Percentiles rank a stretch among this genome's conserved stretches.
These are phyloP conservation scores for Paralagenidium karlingii DNA, from an alignment of 352 stramenopile genomes.

Conservation along the genomic window DNA sequence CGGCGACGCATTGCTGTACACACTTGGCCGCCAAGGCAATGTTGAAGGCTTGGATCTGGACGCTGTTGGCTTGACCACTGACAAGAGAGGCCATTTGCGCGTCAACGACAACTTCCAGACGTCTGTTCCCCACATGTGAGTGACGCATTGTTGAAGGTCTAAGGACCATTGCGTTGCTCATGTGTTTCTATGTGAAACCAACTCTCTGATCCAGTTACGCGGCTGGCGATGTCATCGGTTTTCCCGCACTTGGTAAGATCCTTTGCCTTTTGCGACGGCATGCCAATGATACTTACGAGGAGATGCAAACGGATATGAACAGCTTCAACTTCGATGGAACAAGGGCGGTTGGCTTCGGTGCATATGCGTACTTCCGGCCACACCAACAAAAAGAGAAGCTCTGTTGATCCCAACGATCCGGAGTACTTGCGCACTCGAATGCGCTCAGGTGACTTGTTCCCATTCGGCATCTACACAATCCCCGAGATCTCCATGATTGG, in stretches of 20 bases:
- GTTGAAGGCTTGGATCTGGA: slow-evolving; percentile 75
- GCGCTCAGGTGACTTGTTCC: slow-evolving; percentile 77
- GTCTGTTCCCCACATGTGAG: slow-evolving; percentile 74
- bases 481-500: slow-evolving; percentile 84
- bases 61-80: slow-evolving; percentile 56
- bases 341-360: slow-evolving; percentile 72
- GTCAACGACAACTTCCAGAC: slow-evolving; percentile 87
- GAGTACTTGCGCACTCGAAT: slow-evolving; percentile 64
- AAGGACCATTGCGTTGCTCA: not conserved
- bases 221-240: slow-evolving; percentile 83
- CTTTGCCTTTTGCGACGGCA: not conserved
- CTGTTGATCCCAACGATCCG: slow-evolving; percentile 39
- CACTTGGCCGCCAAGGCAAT: slow-evolving; percentile 77
- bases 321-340: slow-evolving; percentile 86
- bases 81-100: slow-evolving; percentile 76
- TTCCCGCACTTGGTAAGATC: slow-evolving; percentile 46
- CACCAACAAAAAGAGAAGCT: slow-evolving; percentile 44
- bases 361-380: slow-evolving; percentile 74
- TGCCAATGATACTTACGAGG: not conserved
- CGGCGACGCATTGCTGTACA: slow-evolving; percentile 76
- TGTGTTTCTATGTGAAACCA: too few species aligned
- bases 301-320: too few species aligned
- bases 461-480: slow-evolving; percentile 82
- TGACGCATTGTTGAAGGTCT: slow-evolving; percentile 2
- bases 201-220: slow-evolving; percentile 52